phyloP scores from a whole-genome alignment of 1,284 basidiomycete genomes.

The Cutaneotrichosporon sp. region DNA sequence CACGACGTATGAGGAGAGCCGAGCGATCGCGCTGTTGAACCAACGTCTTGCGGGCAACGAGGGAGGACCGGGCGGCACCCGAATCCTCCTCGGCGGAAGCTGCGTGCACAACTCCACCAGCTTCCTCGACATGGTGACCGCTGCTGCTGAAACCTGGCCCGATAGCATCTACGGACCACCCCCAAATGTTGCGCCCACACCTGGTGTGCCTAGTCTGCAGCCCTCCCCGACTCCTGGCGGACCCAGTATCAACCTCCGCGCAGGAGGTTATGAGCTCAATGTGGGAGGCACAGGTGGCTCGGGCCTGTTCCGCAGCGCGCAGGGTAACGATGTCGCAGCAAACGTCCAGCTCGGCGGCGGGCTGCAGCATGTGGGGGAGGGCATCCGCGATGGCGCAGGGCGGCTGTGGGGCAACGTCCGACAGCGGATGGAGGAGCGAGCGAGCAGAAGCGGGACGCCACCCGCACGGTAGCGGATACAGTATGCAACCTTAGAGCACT shows the following conservation, averaged over 20 bases:
- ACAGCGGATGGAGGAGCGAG: conserved; percentile 86
- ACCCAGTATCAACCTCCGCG: conserved; percentile 70
- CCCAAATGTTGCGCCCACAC: conserved; percentile 16
- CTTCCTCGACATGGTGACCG: conserved; percentile 53
- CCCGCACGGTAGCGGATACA: conserved; percentile 6
- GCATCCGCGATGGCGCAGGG: conserved; percentile 65
- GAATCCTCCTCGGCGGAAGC: conserved; percentile 84
- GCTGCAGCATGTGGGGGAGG: conserved; percentile 62
- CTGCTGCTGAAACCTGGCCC: conserved; percentile 49
- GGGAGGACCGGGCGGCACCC: conserved; percentile 56
- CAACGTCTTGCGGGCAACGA: conserved; percentile 62
- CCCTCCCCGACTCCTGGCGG: conserved; percentile 44
- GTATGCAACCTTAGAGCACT: not conserved
- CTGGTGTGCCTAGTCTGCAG: conserved; percentile 55
- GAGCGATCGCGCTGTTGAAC: conserved; percentile 78
- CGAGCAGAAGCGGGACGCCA: conserved; percentile 59
- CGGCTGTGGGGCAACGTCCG: conserved; percentile 82
- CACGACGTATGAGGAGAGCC: conserved; percentile 88
- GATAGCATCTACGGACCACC: conserved; percentile 48
- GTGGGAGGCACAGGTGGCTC: conserved; percentile 78
- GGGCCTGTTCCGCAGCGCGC: conserved; percentile 73
- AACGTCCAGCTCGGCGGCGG: conserved; percentile 72
- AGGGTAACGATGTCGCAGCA: conserved; percentile 60
- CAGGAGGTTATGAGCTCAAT: conserved; percentile 86
- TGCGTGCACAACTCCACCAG: conserved; percentile 88